Conservation (phyloP, 768 basidiomycete species). For the Psilocybe subaeruginosa region DNA sequence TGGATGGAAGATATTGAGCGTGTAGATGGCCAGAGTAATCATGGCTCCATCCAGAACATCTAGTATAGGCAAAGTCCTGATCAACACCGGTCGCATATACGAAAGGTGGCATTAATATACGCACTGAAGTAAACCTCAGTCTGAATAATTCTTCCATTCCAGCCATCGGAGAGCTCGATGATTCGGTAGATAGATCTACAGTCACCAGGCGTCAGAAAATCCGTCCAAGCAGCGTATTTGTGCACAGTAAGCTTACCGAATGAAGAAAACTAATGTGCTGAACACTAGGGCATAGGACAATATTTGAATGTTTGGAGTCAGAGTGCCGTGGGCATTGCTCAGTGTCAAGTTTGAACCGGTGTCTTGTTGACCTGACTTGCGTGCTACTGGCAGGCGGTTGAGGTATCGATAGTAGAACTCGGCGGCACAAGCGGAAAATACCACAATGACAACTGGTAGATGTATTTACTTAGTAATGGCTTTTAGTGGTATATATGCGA, state of each 20-base stretch:
- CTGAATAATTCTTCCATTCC: constrained; percentile 40
- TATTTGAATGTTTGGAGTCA: constrained; percentile 9
- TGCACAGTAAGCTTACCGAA: constrained; percentile 14
- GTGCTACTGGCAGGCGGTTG: constrained; percentile 17
- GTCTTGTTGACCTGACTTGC: neutral
- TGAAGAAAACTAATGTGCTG: constrained; percentile 18
- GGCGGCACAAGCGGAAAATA: constrained; percentile 37
- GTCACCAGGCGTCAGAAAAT: neutral
- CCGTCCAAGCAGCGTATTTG: no score
- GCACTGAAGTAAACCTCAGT: constrained; percentile 37
- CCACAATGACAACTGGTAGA: constrained; percentile 39
- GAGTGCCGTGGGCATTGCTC: neutral
- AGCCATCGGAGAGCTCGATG: constrained; percentile 43
- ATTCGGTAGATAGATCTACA: constrained; percentile 44
- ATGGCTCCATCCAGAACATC: constrained; percentile 28
- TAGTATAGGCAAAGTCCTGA: neutral
- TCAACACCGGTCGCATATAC: constrained; percentile 3
- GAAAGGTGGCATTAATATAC: neutral
- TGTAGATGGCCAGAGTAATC: constrained; percentile 33
- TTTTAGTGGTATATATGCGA: neutral
- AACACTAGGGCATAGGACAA: constrained; percentile 14
- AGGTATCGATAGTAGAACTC: constrained; percentile 50
- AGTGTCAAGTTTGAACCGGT: neutral
- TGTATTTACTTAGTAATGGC: neutral
- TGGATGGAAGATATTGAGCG: constrained; percentile 31